Evolutionary conservation across 2,329 filamentous ascomycete species (phyloP), one percentile per base, ranked within the genome.

Genomic region (Huntiella omanensis): DNA sequence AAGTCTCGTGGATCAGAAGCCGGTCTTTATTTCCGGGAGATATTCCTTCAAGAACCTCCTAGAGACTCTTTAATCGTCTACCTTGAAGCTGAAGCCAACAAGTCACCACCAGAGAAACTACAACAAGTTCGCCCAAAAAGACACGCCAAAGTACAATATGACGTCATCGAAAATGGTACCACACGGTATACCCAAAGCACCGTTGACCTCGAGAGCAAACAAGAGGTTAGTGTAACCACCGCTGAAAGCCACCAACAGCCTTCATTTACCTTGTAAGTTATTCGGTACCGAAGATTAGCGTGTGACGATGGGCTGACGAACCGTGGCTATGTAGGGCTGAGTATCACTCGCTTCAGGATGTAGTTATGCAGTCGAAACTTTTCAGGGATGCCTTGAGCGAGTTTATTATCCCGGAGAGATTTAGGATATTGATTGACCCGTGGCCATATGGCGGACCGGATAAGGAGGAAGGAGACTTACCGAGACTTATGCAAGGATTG

Each of bases 381-480:
- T 70, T 70, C 55, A 60, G 65, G 50, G 57, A 65, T 11, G 67
- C 67, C 45, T 57, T 71, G 55, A 56, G 62, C 16, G 65, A 69
- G 52, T 66, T 70, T 45, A 53, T 55, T 3, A 55, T 71, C 10
- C 67, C 68, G 4, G 60, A 60, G 19, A 56, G 60, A 51, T 63
- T 65, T 47, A 53, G 53, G 37, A 53, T 66, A 46, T 60, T 60
- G 40, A 64, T 66, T 53, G 64, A 66, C 75, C 49, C 71, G 0
- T 86, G 80, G 81, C 83, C 83, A 34, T 86, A 84, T 51, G 67
- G 67, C 5, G 64, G 63, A 2, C 57, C 59, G 1, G 60, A 63
- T 4, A 61, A 64, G 47, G 53, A 56, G n/a, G 62, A 64, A 41
- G 56, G 59, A 16, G 54, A 28, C 15, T 37, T 59, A 3, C 60